Conservation (phyloP, 2,329 filamentous ascomycete species). For the Aspergillus sp. region DNA sequence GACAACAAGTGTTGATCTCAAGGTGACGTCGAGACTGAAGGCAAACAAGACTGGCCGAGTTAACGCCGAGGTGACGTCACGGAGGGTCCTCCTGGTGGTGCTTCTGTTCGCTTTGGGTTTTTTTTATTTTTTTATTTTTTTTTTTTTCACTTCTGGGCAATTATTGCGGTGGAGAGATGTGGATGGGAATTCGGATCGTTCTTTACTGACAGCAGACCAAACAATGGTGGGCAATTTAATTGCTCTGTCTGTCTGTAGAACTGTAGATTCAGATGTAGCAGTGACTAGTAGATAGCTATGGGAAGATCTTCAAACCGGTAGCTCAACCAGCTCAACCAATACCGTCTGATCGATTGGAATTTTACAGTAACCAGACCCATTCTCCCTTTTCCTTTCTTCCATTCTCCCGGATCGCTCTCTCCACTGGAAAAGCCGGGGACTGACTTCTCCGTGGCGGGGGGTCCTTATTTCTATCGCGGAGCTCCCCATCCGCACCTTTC, state of each 20-base stretch:
- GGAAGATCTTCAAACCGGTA: background rate
- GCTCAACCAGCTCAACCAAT: background rate
- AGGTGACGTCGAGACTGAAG: background rate
- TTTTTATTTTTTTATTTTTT: too few relatives aligned
- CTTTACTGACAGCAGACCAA: too few relatives aligned
- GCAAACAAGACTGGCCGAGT: constrained; percentile 17
- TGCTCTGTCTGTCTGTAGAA: too few relatives aligned
- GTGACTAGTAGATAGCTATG: too few relatives aligned
- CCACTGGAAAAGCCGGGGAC: constrained; percentile 10
- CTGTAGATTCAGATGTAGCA: too few relatives aligned
- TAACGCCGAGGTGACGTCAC: constrained; percentile 29
- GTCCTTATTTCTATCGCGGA: constrained; percentile 17
- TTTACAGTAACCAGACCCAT: background rate
- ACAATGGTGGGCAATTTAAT: too few relatives aligned
- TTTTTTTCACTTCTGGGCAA: background rate
- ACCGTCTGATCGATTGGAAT: background rate
- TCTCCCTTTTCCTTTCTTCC: background rate
- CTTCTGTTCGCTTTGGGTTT: background rate
- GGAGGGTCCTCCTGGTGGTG: background rate
- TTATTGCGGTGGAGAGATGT: too few relatives aligned
- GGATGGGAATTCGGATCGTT: too few relatives aligned
- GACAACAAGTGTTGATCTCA: background rate
- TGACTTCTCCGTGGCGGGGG: constrained; percentile 9
- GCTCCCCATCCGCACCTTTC: constrained; percentile 4
- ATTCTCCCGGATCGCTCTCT: constrained; percentile 7